Conservation (phyloP, 768 basidiomycete genomes). For the Lenzites betulinus region DNA sequence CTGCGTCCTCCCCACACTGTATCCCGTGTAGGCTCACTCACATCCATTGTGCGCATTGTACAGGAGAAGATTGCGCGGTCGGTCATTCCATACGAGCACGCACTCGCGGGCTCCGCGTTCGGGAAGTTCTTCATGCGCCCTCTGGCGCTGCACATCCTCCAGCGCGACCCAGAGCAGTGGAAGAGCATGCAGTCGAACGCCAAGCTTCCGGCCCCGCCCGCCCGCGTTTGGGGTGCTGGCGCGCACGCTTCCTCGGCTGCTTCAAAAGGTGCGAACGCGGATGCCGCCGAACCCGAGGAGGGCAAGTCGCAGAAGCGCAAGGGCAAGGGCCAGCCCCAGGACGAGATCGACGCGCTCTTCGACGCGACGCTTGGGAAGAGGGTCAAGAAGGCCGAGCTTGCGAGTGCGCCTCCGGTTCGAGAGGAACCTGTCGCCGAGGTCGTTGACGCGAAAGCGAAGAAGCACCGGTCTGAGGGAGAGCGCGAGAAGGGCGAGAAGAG, state of each 20-base stretch:
- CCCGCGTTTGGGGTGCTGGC: constrained; percentile 1
- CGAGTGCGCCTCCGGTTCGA: constrained; percentile 9
- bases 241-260: not conserved
- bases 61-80: constrained; percentile 93
- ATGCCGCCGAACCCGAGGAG: not conserved
- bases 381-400: constrained; percentile 55
- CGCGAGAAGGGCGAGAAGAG: not conserved
- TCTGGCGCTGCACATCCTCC: constrained; percentile 75
- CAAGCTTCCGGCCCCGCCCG: constrained; percentile 30
- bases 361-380: constrained; percentile 57
- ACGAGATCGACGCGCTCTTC: constrained; percentile 82
- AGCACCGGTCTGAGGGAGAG: not conserved
- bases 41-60: not conserved
- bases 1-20: constrained; percentile 19
- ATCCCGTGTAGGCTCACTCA: not conserved
- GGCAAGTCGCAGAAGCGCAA: constrained; percentile 45
- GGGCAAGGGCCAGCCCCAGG: constrained; percentile 45
- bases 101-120: constrained; percentile 75
- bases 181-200: constrained; percentile 53
- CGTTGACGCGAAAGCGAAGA: constrained; percentile 15
- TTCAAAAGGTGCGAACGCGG: not conserved
- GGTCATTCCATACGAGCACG: constrained; percentile 68
- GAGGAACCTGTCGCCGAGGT: not conserved
- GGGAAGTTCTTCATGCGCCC: constrained; percentile 86
- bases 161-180: constrained; percentile 86